Conservation (phyloP, 2,329 filamentous ascomycete species). For the Calonectria pauciramosa region DNA sequence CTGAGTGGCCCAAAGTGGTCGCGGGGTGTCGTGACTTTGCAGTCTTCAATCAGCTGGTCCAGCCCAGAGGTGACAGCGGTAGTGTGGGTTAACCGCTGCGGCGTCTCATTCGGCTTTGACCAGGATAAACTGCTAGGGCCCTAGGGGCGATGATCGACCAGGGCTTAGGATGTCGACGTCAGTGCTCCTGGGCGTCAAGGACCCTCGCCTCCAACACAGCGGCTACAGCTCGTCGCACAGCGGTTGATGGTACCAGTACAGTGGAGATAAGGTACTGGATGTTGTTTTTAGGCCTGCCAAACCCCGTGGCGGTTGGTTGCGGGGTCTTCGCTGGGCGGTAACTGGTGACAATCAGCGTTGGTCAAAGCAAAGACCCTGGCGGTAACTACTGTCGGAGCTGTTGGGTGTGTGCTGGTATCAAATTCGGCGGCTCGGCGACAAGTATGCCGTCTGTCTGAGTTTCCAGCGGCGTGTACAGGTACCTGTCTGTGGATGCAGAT, state of each 20-base stretch:
- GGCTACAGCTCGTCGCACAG: constrained; percentile 34
- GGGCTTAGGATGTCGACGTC: constrained; percentile 44
- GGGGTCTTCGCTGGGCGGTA: constrained; percentile 39
- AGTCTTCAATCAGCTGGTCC: constrained; percentile 48
- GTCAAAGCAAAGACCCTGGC: constrained; percentile 27
- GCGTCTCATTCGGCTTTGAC: constrained; percentile 50
- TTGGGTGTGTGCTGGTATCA: constrained; percentile 11
- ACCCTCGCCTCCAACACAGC: constrained; percentile 33
- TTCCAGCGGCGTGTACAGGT: constrained; percentile 2
- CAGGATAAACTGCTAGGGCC: constrained; percentile 42
- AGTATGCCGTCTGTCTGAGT: constrained; percentile 11
- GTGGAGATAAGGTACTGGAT: constrained; percentile 30
- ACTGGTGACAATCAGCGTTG: constrained; percentile 36
- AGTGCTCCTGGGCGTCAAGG: constrained; percentile 38
- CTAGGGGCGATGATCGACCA: constrained; percentile 49
- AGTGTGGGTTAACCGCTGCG: constrained; percentile 50
- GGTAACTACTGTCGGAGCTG: constrained; percentile 23
- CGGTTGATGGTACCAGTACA: constrained; percentile 26
- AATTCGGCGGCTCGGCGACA: constrained; percentile 23
- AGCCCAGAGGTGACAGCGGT: constrained; percentile 42
- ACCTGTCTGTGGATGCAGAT: background rate
- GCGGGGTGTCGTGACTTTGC: constrained; percentile 48
- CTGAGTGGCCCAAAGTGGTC: constrained; percentile 41
- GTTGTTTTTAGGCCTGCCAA: constrained; percentile 28
- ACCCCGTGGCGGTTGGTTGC: constrained; percentile 38